Conservation (phyloP, 2,329 filamentous ascomycete species). For the Thielaviopsis euricoi region DNA sequence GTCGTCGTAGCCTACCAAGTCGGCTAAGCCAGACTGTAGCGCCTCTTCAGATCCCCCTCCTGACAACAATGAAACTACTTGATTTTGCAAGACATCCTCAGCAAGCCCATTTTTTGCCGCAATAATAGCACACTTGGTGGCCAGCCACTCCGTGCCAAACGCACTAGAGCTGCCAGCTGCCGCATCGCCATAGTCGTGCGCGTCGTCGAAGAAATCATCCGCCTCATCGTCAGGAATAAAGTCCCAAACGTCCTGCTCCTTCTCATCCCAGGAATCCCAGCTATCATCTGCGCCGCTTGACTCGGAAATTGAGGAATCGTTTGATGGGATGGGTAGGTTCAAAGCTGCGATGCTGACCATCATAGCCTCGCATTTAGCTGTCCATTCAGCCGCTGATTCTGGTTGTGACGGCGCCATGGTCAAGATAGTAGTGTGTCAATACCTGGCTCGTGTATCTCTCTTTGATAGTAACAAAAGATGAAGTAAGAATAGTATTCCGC, state of each 20-base stretch:
- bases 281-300: slow-evolving; percentile 39
- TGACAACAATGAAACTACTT: slow-evolving; percentile 58
- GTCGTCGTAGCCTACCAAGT: slow-evolving; percentile 84
- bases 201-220: slow-evolving; percentile 31
- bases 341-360: slow-evolving; percentile 65
- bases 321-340: slow-evolving; percentile 26
- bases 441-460: too few species aligned
- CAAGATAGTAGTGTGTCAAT: not conserved
- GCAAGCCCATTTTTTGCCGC: slow-evolving; percentile 51
- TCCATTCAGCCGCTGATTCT: slow-evolving; percentile 41
- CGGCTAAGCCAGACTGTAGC: slow-evolving; percentile 76
- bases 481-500: too few species aligned
- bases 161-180: slow-evolving; percentile 14
- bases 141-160: slow-evolving; percentile 55
- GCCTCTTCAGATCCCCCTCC: slow-evolving; percentile 61
- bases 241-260: slow-evolving; percentile 79
- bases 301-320: slow-evolving; percentile 21
- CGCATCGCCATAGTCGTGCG: slow-evolving; percentile 16
- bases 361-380: slow-evolving; percentile 74
- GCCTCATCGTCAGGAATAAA: slow-evolving; percentile 63
- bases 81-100: slow-evolving; percentile 53
- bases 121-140: slow-evolving; percentile 48
- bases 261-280: slow-evolving; percentile 38
- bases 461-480: too few species aligned
- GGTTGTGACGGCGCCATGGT: slow-evolving; percentile 1